These are phyloP conservation scores for Termitomyces bulborhizus DNA, from an alignment of 768 basidiomycete genomes.

Conservation along the genomic window DNA sequence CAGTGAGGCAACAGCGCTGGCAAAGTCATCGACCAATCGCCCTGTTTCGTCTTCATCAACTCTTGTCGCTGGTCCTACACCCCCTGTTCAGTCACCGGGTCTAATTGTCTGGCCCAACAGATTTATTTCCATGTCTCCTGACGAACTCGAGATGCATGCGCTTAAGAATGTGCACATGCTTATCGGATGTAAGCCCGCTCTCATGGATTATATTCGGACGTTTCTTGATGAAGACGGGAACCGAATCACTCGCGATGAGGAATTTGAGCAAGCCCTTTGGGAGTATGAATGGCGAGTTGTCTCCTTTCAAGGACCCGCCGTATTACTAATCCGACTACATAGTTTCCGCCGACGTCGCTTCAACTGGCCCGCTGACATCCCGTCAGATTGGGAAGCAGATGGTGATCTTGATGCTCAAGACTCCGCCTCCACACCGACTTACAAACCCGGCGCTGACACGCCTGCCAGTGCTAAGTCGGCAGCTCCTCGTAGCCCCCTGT, in stretches of 20 bases:
- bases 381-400: constrained; percentile 21
- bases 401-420: constrained; percentile 16
- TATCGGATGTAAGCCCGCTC: constrained; percentile 54
- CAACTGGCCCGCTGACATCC: constrained; percentile 55
- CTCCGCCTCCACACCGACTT: constrained; percentile 7
- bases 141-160: constrained; percentile 70
- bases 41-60: constrained; percentile 16
- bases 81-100: constrained; percentile 51
- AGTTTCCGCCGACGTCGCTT: constrained; percentile 67
- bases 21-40: constrained; percentile 16
- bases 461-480: constrained; percentile 4
- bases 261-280: constrained; percentile 40
- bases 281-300: constrained; percentile 51
- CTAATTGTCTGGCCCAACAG: constrained; percentile 53
- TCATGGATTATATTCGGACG: constrained; percentile 40
- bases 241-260: constrained; percentile 26
- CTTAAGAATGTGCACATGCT: constrained; percentile 63
- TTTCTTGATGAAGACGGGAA: constrained; percentile 32
- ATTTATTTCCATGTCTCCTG: constrained; percentile 50
- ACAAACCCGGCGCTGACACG: constrained; percentile 13
- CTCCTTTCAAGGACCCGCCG: constrained; percentile 1
- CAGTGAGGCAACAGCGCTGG: constrained; percentile 21
- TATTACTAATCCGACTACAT: constrained; percentile 8
- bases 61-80: constrained; percentile 5
- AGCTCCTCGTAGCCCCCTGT: constrained; percentile 9